Evolutionary conservation across 495 filamentous ascomycete genomes (phyloP).

Genomic region (Aspergillus funiculosus): DNA sequence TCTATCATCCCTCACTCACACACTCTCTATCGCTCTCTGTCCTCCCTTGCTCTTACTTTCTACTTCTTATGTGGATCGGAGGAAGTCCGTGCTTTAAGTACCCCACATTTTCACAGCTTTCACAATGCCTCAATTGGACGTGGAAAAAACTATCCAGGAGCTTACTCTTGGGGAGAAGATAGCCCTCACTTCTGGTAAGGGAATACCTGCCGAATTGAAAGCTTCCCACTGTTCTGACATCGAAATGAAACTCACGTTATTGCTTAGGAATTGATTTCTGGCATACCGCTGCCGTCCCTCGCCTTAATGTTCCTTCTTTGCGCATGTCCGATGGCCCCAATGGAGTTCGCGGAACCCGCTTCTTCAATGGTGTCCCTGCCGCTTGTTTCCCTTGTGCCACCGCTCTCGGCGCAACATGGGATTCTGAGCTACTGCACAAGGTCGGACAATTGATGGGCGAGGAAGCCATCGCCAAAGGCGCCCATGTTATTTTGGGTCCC

Average conservation of each 20-base stretch:
- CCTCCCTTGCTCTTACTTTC: not conserved
- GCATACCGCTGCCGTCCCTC: slow-evolving; percentile 64
- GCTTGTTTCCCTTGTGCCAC: slow-evolving; percentile 67
- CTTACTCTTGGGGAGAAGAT: slow-evolving; percentile 58
- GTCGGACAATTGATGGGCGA: slow-evolving; percentile 60
- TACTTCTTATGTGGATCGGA: slow-evolving; percentile 8
- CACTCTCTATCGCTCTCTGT: not conserved
- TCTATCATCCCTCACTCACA: not conserved
- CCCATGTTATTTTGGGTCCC: slow-evolving; percentile 65
- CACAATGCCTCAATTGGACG: slow-evolving; percentile 54
- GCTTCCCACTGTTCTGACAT: not conserved
- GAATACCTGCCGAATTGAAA: not conserved
- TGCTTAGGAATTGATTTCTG: slow-evolving; percentile 64
- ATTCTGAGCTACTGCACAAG: slow-evolving; percentile 53
- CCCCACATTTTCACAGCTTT: not conserved
- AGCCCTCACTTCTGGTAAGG: slow-evolving; percentile 52
- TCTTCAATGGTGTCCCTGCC: slow-evolving; percentile 63
- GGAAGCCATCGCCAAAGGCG: slow-evolving; percentile 64
- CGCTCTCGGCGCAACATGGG: slow-evolving; percentile 66
- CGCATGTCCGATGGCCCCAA: slow-evolving; percentile 72
- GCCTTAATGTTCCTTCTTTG: slow-evolving; percentile 62
- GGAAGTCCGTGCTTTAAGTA: slow-evolving; percentile 2
- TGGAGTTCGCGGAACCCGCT: slow-evolving; percentile 65
- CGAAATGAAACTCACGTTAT: not conserved
- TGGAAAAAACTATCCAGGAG: slow-evolving; percentile 57